Evolutionary conservation across 257 asterid genomes (phyloP), one percentile per base, ranked within the genome.

Genomic region (Plantago elongata): DNA sequence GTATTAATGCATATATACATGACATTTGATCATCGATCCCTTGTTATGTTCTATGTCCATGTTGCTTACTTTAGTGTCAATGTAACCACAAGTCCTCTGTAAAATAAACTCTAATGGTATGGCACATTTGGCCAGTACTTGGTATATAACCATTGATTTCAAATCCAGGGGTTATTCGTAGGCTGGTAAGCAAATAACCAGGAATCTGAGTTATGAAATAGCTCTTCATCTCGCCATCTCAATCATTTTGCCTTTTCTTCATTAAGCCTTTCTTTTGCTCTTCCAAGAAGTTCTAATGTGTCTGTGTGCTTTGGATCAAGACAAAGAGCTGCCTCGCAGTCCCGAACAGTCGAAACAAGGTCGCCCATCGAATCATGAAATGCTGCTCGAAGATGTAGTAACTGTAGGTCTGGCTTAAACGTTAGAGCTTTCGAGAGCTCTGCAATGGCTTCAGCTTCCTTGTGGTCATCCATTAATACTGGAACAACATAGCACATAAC

Each of bases 401-500:
- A 75, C 71, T 86, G 97, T 43, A 83, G 75, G 63, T 92, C 98
- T 2, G 84, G 90, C 77, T 84, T 88, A 85, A 86, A 92, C 55
- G 88, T 72, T 70, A 92, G 69, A 61, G 89, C 98, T 75, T 75
- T 86, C 7, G 88, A 70, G 13, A 92, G 97, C 81, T 86, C 98
- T 40, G 83, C 64, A 58, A 86, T 86, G 27, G 98, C 98, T 65
- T 86, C 93, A 0, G 78, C 78, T 80, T 88, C 98, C 65, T 86
- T 88, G 54, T 74, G 98, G 66, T 88, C 98, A 69, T 91, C 98
- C 98, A 91, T 91, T 69, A 86, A 64, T 50, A 86, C 98, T 91
- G 78, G 37, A 75, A 72, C 15, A 49, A 44, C 38, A 5, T 34
- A 34, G 40, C 40, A 34, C 40, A 34, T 2, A 17, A 29, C 3